Conservation (phyloP, 2,329 filamentous ascomycete species). For the Decorospora gaudefroyi region DNA sequence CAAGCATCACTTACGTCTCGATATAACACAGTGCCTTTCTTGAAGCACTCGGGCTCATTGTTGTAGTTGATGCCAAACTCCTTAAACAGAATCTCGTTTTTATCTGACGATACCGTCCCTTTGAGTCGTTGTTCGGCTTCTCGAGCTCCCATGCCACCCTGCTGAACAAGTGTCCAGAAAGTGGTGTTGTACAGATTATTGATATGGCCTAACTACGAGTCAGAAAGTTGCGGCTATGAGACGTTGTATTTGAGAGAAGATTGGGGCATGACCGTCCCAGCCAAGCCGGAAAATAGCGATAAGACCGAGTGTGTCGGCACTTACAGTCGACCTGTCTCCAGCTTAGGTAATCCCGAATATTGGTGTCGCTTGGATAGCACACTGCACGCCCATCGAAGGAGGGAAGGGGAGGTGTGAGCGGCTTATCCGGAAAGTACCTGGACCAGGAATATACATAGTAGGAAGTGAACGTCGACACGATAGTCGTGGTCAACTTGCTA, state of each 20-base stretch:
- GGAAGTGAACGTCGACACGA: constrained; percentile 91
- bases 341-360: constrained; percentile 91
- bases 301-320: constrained; percentile 34
- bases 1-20: constrained; percentile 65
- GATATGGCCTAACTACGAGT: constrained; percentile 71
- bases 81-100: constrained; percentile 94
- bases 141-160: constrained; percentile 73
- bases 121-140: constrained; percentile 82
- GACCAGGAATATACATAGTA: constrained; percentile 86
- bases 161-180: constrained; percentile 86
- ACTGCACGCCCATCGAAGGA: constrained; percentile 93
- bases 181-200: constrained; percentile 99
- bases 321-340: constrained; percentile 96
- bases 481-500: constrained; percentile 87
- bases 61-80: constrained; percentile 96
- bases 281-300: background rate
- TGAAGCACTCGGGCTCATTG: constrained; percentile 88
- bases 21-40: constrained; percentile 89
- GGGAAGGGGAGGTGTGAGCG: constrained; percentile 74
- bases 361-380: constrained; percentile 79
- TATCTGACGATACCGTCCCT: constrained; percentile 81
- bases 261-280: too few species aligned
- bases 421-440: constrained; percentile 70
- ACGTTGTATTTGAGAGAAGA: too few species aligned
- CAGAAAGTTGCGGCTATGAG: too few species aligned